Evolutionary conservation across 257 asterid species (phyloP).

Genomic region (Ballota nigra): DNA sequence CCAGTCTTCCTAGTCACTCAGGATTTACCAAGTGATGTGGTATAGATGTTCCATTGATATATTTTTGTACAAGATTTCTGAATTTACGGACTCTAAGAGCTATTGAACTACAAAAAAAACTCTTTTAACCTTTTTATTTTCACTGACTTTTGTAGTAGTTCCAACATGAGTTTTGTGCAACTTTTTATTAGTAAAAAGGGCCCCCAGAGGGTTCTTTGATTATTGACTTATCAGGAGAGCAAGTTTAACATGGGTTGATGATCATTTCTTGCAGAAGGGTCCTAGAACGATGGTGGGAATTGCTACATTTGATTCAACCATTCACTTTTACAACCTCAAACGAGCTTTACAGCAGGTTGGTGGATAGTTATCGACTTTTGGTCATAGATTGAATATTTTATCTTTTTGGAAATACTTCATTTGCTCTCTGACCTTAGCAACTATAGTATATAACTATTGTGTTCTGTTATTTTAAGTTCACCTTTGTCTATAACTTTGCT

Average conservation of each 20-base stretch:
- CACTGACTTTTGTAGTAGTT: slow-evolving; percentile 2
- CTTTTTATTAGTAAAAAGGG: not conserved
- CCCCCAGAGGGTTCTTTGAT: slow-evolving; percentile 11
- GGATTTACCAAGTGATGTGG: slow-evolving; percentile 12
- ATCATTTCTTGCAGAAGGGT: slow-evolving; percentile 72
- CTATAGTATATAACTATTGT: not conserved
- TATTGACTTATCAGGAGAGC: slow-evolving; percentile 16
- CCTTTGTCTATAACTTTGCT: slow-evolving; percentile 12
- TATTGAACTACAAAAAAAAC: not conserved
- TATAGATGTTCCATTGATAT: not conserved
- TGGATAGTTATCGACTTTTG: slow-evolving; percentile 13
- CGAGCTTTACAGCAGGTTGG: slow-evolving; percentile 83
- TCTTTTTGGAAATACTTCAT: not conserved
- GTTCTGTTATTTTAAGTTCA: not conserved
- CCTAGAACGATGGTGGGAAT: slow-evolving; percentile 91
- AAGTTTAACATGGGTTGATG: slow-evolving; percentile 17
- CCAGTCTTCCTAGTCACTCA: slow-evolving; percentile 8
- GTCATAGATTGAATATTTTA: not conserved
- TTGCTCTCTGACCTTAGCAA: not conserved
- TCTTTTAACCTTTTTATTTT: slow-evolving; percentile 12
- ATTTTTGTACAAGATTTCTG: slow-evolving; percentile 1
- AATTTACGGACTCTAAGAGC: not conserved
- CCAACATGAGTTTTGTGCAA: slow-evolving; percentile 1
- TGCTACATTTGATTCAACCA: slow-evolving; percentile 93
- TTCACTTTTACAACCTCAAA: slow-evolving; percentile 94